Base-by-base conservation (phyloP, 2,329 filamentous ascomycete genomes). In the Neospermospora avenae region DNA sequence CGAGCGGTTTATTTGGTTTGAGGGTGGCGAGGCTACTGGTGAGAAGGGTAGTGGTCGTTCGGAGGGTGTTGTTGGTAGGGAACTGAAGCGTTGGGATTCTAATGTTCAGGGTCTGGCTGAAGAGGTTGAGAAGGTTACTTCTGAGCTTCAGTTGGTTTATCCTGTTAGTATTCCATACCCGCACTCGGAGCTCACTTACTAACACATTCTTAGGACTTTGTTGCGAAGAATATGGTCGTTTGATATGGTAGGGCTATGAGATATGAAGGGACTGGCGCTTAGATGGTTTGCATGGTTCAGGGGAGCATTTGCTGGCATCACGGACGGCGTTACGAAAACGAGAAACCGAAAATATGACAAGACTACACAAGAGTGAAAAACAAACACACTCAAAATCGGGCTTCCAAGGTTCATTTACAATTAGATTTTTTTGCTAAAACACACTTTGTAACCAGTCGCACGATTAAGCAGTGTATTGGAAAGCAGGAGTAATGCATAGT, bases 61-160 rank as follows among this genome's bases (percentile, higher is more conserved):
- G 51, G 83, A 84, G 59, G 81, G 83, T 20, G 74, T 83, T 3
- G 82, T 86, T 2, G 88, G 84, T 60, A 85, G 83, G 73, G 88
- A 92, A 75, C 82, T 96, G 74, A 84, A 90, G 48, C 84, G 87
- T 68, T 98, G 93, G 93, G 93, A 98, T 74, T 81, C 84, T 34
- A 96, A 96, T 68, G 91, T 98, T 20, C 88, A 93, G 73, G 87
- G 86, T 28, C 74, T 98, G 58, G 87, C 93, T 2, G 92, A 98
- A 74, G 91, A 96, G 72, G 90, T 96, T 5, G 93, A 97, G 76
- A 88, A 87, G 67, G 86, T 96, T 63, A 90, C 91, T 16, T 91
- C 90, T 45, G 83, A 88, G 67, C 81, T 98, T 66, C 89, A 95
- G 73, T 85, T 85, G 65, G 85, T 90, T 71, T 91, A 93, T 74